These are phyloP conservation scores for Arabidopsis arenosa DNA, from an alignment of 345 rosid genomes.

Conservation along the genomic window DNA sequence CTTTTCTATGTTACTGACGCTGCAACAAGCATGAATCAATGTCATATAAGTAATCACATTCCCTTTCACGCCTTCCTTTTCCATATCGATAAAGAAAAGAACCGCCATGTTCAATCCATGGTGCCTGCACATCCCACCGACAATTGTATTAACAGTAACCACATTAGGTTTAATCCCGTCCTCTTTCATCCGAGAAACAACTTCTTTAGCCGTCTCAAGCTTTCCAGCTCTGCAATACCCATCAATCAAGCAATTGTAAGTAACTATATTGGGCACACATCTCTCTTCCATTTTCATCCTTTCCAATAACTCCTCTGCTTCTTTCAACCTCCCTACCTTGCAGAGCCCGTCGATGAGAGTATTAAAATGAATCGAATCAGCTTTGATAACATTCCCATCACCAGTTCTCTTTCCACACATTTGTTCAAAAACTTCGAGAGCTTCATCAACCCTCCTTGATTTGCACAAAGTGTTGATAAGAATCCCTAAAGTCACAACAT, in stretches of 20 bases:
- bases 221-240: conserved; percentile 74
- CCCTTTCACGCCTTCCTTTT: conserved; percentile 56
- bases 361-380: conserved; percentile 67
- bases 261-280: conserved; percentile 55
- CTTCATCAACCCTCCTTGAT: conserved; percentile 64
- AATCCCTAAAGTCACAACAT: conserved; percentile 69
- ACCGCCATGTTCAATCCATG: conserved; percentile 64
- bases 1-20: conserved; percentile 61
- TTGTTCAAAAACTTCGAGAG: conserved; percentile 59
- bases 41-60: conserved; percentile 58
- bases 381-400: conserved; percentile 54
- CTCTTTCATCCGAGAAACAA: conserved; percentile 65
- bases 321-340: conserved; percentile 78
- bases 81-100: conserved; percentile 58
- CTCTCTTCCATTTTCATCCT: conserved; percentile 56
- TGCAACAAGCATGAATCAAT: conserved; percentile 67
- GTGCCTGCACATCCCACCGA: conserved; percentile 75
- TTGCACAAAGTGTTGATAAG: conserved; percentile 68
- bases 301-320: conserved; percentile 61
- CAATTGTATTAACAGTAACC: conserved; percentile 61
- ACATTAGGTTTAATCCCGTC: conserved; percentile 57
- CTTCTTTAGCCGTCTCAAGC: conserved; percentile 59
- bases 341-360: conserved; percentile 78
- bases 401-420: conserved; percentile 48
- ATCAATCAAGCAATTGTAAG: conserved; percentile 74